These are phyloP conservation scores for Reutealis trisperma DNA, from an alignment of 345 rosid species.

Conservation along the genomic window DNA sequence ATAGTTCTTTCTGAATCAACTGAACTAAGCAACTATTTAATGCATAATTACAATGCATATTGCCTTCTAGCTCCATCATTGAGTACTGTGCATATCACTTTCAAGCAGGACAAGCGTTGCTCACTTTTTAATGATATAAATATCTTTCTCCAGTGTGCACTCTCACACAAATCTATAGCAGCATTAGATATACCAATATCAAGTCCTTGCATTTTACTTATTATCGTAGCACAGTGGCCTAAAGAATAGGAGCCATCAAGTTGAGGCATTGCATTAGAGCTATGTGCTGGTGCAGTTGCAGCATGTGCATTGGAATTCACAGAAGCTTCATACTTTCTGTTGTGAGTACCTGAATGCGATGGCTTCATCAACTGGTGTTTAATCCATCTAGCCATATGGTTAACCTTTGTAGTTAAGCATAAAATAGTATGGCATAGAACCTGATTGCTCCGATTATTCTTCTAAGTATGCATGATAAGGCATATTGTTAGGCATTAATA, in stretches of 20 bases:
- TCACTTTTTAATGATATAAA: neutral
- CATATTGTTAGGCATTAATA: no score
- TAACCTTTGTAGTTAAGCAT: no score
- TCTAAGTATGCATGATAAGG: no score
- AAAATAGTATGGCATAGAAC: no score
- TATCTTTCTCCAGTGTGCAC: neutral
- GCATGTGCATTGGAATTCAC: neutral
- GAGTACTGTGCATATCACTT: neutral
- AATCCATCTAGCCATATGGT: no score
- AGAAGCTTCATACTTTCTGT: no score
- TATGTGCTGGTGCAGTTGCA: neutral
- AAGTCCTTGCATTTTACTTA: neutral
- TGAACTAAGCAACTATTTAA: neutral
- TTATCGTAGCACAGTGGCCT: neutral
- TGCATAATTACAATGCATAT: neutral
- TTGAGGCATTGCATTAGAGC: neutral
- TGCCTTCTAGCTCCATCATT: neutral
- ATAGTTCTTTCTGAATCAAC: neutral
- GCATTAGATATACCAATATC: neutral
- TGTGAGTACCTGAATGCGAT: no score
- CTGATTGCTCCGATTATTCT: no score
- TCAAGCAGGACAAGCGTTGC: neutral
- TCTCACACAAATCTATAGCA: conserved; percentile 1
- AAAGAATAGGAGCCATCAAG: neutral
- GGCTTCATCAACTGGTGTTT: no score